A percentile compares a stretch with the other conserved stretches of the same genome.
Conservation (phyloP, 805 yeast genomes). For the Jamesozyma lodderae region DNA sequence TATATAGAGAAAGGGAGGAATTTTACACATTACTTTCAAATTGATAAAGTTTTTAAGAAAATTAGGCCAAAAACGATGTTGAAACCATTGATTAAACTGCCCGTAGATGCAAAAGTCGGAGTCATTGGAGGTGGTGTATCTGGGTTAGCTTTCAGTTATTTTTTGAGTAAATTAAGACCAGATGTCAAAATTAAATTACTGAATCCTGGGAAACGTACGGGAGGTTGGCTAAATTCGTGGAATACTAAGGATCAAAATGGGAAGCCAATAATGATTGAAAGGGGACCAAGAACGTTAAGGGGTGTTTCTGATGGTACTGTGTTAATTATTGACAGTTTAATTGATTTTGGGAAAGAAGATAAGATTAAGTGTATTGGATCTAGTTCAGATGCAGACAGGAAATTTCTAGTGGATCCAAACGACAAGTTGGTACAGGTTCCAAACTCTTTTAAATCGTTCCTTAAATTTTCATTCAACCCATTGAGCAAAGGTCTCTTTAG, state of each 20-base stretch:
- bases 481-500: constrained; percentile 36
- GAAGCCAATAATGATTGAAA: constrained; percentile 43
- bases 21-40: too few species aligned
- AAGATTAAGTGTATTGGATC: constrained; percentile 52
- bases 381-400: constrained; percentile 57
- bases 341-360: constrained; percentile 36
- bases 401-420: constrained; percentile 47
- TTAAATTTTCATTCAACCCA: constrained; percentile 34
- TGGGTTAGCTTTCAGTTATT: constrained; percentile 68
- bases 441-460: constrained; percentile 30
- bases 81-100: constrained; percentile 14
- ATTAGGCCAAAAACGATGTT: too few species aligned
- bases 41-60: too few species aligned
- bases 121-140: constrained; percentile 86
- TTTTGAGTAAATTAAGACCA: constrained; percentile 63
- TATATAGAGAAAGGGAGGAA: too few species aligned
- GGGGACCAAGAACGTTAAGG: constrained; percentile 86
- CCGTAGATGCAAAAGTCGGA: constrained; percentile 41
- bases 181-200: constrained; percentile 56
- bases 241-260: constrained; percentile 27
- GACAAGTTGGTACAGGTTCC: constrained; percentile 49
- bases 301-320: constrained; percentile 76
- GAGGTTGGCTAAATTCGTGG: constrained; percentile 73
- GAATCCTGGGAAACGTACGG: constrained; percentile 48
- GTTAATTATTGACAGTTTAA: constrained; percentile 52